Base-by-base conservation (phyloP, 805 yeast genomes). In the Saccharomycopsis vini region DNA sequence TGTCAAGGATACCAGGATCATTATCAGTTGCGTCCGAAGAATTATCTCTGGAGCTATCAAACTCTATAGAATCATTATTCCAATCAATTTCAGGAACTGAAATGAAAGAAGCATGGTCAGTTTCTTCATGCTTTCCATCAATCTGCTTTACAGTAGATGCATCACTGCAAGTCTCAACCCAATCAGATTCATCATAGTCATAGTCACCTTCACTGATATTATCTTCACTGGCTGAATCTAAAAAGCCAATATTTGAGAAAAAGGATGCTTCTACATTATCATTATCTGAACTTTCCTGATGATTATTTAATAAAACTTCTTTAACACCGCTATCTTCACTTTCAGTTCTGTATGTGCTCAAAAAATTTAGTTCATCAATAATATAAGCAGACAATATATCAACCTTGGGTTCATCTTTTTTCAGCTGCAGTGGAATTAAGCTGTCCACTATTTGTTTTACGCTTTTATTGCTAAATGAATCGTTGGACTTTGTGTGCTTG, bases 351-450 rank as follows among this genome's bases (percentile, higher is more conserved):
- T 24, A 13, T 30, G n/a, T 43, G 2, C 15, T 28, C 13, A 43
- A 24, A 32, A 16, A 32, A 15, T 79, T 82, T 38, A 80, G 71
- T 56, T 83, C 89, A 51, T 77, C 81, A 22, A 81, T 70, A 2
- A 83, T 77, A 55, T 87, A 66, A 2, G 86, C 86, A 58, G 86
- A 77, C 45, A 83, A 59, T 6, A 79, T 63, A 59, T 82, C 90
- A 46, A 77, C 68, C 51, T 77, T 71, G 16, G 52, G 50, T 10
- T 62, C 65, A 12, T 4, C 22, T n/a, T 32, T 21, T 29, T 60
- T 54, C 12, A 52, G 9, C 10, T 15, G n/a, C 12, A 10, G 12
- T 10, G 20, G 20, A 18, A 15, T 10, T 12, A 48, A 33, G 33
- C 45, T 44, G 13, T 31, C 13, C 6, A 51, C 40, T n/a, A 49